Evolutionary conservation across 805 yeast genomes (phyloP).

Genomic region (Candida anglica): DNA sequence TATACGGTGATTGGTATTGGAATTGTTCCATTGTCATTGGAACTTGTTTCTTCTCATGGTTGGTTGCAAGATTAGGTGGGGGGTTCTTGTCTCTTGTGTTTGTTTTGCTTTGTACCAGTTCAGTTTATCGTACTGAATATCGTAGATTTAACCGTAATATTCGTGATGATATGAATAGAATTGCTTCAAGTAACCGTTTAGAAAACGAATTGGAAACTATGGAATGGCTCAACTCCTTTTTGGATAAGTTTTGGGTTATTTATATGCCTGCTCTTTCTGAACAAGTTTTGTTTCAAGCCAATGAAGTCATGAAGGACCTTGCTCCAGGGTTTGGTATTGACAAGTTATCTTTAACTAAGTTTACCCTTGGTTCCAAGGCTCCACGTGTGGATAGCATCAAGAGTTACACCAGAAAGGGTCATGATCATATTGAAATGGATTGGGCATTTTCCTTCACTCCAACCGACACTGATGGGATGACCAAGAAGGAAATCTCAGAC

Average conservation of each 20-base stretch:
- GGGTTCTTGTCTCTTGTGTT: slow-evolving; percentile 61
- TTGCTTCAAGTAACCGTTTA: slow-evolving; percentile 57
- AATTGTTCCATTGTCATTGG: slow-evolving; percentile 63
- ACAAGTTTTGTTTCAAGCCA: slow-evolving; percentile 67
- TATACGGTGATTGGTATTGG: slow-evolving; percentile 69
- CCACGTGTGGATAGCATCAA: slow-evolving; percentile 71
- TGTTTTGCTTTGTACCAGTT: slow-evolving; percentile 56
- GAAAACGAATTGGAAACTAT: slow-evolving; percentile 67
- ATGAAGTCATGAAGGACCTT: slow-evolving; percentile 60
- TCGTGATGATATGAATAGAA: slow-evolving; percentile 72
- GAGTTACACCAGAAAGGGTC: slow-evolving; percentile 68
- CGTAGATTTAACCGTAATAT: slow-evolving; percentile 72
- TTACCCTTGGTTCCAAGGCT: slow-evolving; percentile 77
- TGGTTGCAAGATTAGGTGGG: slow-evolving; percentile 56
- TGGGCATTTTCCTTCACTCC: slow-evolving; percentile 83
- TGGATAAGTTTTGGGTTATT: slow-evolving; percentile 82
- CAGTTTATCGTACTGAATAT: slow-evolving; percentile 69
- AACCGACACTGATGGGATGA: slow-evolving; percentile 79
- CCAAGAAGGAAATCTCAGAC: slow-evolving; percentile 64
- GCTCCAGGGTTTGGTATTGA: slow-evolving; percentile 86
- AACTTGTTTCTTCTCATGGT: slow-evolving; percentile 71
- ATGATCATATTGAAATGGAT: slow-evolving; percentile 72
- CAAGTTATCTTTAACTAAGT: slow-evolving; percentile 66
- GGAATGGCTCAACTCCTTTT: slow-evolving; percentile 75
- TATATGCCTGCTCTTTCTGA: slow-evolving; percentile 84